Evolutionary conservation across 202 grass and related monocot genomes (phyloP), one percentile per base, ranked within the genome.

Genomic region (Panicum virgatum): DNA sequence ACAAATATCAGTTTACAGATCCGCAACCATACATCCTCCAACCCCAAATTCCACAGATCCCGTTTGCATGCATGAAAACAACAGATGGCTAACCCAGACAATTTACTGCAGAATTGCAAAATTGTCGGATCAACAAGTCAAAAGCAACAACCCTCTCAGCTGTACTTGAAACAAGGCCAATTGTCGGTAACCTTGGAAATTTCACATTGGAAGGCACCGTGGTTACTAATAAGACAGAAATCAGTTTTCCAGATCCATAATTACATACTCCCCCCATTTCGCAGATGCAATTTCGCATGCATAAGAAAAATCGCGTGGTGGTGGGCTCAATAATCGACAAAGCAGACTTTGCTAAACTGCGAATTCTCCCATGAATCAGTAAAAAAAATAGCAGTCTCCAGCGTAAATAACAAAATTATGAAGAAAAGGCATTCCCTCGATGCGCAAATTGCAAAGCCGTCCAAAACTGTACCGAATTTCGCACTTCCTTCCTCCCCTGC

Each of bases 381-480:
- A 27, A 15, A 51, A 77, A 13, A 15, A 73, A 23, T 14, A 82
- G 20, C 25, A 52, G 27, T 5, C 32, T 42, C 23, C 78, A 32
- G 32, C 10, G 22, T 8, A 67, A 86, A 61, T 14, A 13, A 25
- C 48, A 44, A 62, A 53, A 64, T 37, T 62, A 54, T 1, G 11
- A n/a, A n/a, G n/a, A n/a, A n/a, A n/a, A n/a, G n/a, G n/a, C n/a
- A n/a, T n/a, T n/a, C n/a, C n/a, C n/a, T n/a, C n/a, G n/a, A n/a
- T n/a, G n/a, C n/a, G n/a, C n/a, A n/a, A n/a, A n/a, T n/a, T n/a
- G n/a, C n/a, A n/a, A n/a, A 54, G 67, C 59, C 51, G 20, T 44
- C 73, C 66, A 50, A 2, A 86, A 86, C 68, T 82, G 3, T 26
- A 68, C 19, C 25, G 12, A 69, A 73, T 68, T 73, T 18, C 51